Evolutionary conservation across 345 rosid genomes (phyloP).

Genomic region (Geranium brycei): DNA sequence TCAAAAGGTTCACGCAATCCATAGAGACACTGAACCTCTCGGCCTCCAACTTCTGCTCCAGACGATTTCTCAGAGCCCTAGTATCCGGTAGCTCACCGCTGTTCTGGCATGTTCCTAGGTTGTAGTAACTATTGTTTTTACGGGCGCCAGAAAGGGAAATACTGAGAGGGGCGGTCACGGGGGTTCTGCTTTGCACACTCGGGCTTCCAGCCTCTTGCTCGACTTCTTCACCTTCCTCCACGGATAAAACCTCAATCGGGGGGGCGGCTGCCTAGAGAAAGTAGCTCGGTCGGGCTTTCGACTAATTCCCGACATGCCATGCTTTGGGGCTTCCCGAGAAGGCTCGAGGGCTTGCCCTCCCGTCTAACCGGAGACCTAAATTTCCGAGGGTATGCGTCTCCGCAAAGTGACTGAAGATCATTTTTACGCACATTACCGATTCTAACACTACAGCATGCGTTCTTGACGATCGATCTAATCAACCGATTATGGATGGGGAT

Average conservation of each 20-base stretch:
- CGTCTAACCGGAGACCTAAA: constrained; percentile 40
- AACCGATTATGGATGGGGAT: constrained; percentile 63
- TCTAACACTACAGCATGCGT: constrained; percentile 36
- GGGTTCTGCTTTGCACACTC: neutral
- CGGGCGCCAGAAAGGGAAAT: constrained; percentile 5
- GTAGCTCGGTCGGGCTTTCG: constrained; percentile 45
- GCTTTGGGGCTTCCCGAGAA: constrained; percentile 70
- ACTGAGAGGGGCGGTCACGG: constrained; percentile 9
- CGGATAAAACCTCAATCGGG: constrained; percentile 41
- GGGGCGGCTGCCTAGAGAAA: constrained; percentile 60
- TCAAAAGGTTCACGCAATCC: constrained; percentile 11
- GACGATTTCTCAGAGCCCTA: constrained; percentile 6
- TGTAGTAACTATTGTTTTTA: neutral
- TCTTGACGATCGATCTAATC: constrained; percentile 51
- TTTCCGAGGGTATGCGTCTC: constrained; percentile 52
- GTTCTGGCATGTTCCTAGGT: constrained; percentile 3
- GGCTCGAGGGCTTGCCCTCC: constrained; percentile 52
- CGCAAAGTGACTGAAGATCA: constrained; percentile 32
- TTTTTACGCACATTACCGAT: constrained; percentile 24
- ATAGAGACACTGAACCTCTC: constrained; percentile 11
- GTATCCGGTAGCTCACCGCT: constrained; percentile 11
- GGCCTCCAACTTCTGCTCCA: constrained; percentile 8
- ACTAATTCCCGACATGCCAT: constrained; percentile 33
- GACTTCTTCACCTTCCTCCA: constrained; percentile 7
- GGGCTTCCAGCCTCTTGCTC: neutral